Base-by-base conservation (phyloP, 2,329 filamentous ascomycete genomes). In the Ophiostoma sp. region DNA sequence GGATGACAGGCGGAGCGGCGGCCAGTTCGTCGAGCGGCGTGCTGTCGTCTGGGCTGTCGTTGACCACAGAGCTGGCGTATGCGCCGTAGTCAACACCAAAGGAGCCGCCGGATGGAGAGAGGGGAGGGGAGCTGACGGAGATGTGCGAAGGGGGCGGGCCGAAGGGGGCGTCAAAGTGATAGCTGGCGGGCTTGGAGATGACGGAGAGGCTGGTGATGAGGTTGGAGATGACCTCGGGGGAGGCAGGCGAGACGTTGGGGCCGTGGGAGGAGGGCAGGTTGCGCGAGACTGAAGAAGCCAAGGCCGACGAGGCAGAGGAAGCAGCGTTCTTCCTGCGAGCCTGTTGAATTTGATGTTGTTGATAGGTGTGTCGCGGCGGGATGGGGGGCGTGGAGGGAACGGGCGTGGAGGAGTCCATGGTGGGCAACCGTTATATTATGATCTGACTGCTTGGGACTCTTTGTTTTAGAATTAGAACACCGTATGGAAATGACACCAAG, bases 81-180 rank as follows among this genome's bases (percentile, higher is more conserved):
- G 86, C 83, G 69, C 88, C 86, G 82, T 92, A 92, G 75, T 91
- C 90, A 78, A 91, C 85, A 64, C 90, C 89, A 76, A 90, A 91
- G 70, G 84, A 84, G 60, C 83, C 84, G 36, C 77, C 74, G 42
- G 75, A 75, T 6, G 72, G 79, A 6, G 78, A 78, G 52, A 72
- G 75, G 18, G 81, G 78, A 40, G 49, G 66, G n/a, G 63, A 66
- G 65, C 60, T 52, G 44, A 5, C 66, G 76, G 18, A 75, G 40
- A 79, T 77, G 45, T 81, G 78, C 14, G 79, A 36, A n/a, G 36
- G 6, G 14, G 38, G n/a, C 11, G 65, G 42, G 70, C 77, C 76
- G 36, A 81, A 79, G 66, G 82, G 78, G 67, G 81, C 82, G 73
- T 93, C 89, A 75, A 92, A 92, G 75, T 91, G 88, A 70, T 85